Evolutionary conservation across 1,284 basidiomycete species (phyloP), one percentile per base, ranked within the genome.

Genomic region (Cryptococcus jaspeensis): DNA sequence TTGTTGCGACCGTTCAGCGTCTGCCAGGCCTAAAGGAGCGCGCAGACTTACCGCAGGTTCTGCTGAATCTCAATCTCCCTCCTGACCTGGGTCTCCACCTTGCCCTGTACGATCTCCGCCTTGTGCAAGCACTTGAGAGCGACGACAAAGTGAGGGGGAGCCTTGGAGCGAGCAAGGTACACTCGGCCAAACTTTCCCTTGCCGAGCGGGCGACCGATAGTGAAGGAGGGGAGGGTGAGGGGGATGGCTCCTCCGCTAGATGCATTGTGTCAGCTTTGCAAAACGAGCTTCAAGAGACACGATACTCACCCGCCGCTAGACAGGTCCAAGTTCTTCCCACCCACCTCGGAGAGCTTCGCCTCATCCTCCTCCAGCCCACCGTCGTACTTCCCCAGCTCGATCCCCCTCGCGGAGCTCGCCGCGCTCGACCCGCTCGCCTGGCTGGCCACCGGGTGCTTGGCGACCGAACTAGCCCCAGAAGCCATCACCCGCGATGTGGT

Each of bases 101-200:
- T 85, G 58, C 86, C 86, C 67, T 89, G 83, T 55, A 97, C 84
- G 67, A 98, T 88, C 78, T 99, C 95, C 52, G 89, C 88, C 80
- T 99, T 99, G 83, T 97, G 96, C 58, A 98, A 82, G 65, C 91
- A 94, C 79, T 99, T 99, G 77, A 99, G 86, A 9, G 95, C 96
- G 66, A 99, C 85, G 71, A 98, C 96, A 81, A 93, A 99, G 61
- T 86, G 85, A 0, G 91, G 90, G 60, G 87, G 84, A 55, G 81
- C 77, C 72, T 92, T 93, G 3, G 96, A 99, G 50, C 95, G 87
- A 41, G 96, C 93, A 86, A 99, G 93, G 82, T 99, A 99, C 25
- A 99, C 96, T 0, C 93, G 89, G 0, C 96, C 96, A 68, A 99
- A 99, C 80, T 98, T 98, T 59, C 96, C 96, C 75, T 99, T 98